These are phyloP conservation scores for Amoeboaphelidium occidentale DNA, from an alignment of 371 early-diverging fungal species.

Conservation along the genomic window DNA sequence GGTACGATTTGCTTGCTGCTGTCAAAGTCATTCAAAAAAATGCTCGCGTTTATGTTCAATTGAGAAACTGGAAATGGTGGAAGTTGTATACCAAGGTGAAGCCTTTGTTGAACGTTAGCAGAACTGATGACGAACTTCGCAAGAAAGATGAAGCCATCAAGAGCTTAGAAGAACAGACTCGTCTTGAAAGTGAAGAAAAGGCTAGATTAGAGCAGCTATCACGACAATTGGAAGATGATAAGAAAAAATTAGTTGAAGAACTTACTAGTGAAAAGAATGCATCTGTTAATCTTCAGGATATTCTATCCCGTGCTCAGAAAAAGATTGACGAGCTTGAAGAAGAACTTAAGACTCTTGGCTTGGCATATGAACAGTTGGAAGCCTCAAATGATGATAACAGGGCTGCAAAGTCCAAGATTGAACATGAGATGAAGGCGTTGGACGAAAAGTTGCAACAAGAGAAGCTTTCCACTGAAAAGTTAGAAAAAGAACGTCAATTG, in stretches of 20 bases:
- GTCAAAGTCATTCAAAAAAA: constrained; percentile 77
- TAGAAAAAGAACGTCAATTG: background rate
- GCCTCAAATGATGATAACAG: background rate
- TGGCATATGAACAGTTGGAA: background rate
- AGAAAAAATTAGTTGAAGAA: constrained; percentile 32
- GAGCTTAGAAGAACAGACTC: constrained; percentile 1
- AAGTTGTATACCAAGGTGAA: constrained; percentile 85
- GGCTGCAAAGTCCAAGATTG: background rate
- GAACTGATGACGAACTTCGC: constrained; percentile 41
- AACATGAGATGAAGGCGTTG: background rate
- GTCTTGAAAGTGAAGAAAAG: constrained; percentile 16
- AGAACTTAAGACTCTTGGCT: background rate
- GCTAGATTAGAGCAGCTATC: constrained; percentile 18
- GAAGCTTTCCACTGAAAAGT: background rate
- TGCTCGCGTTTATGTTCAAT: constrained; percentile 55
- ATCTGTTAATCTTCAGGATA: constrained; percentile 50
- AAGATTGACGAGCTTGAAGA: background rate
- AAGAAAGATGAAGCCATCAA: constrained; percentile 22
- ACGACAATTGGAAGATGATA: constrained; percentile 29
- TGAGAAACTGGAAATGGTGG: constrained; percentile 92
- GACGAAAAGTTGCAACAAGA: background rate
- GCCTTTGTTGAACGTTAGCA: constrained; percentile 75
- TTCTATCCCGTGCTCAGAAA: constrained; percentile 15
- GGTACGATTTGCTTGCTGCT: constrained; percentile 51
- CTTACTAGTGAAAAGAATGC: constrained; percentile 39